Evolutionary conservation across 2,329 filamentous ascomycete species (phyloP).

Genomic region (Drechslerella dactyloides): DNA sequence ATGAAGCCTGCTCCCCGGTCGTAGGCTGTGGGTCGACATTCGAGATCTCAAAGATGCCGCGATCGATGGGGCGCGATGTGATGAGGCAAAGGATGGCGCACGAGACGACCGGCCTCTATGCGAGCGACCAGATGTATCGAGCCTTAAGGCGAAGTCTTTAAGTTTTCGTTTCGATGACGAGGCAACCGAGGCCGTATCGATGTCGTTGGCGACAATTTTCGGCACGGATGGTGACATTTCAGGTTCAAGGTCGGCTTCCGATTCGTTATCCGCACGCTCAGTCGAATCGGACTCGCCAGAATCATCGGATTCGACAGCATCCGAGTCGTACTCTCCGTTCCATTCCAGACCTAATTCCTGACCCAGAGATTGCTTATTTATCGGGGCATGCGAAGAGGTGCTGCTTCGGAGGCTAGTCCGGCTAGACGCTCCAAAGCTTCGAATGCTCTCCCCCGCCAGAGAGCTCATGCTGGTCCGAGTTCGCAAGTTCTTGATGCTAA

Average conservation of each 20-base stretch:
- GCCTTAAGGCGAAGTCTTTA: conserved; percentile 41
- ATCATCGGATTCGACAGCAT: conserved; percentile 33
- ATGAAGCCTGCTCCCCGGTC: conserved; percentile 29
- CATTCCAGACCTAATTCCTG: conserved; percentile 45
- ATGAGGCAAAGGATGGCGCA: conserved; percentile 28
- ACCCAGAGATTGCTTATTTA: conserved; percentile 38
- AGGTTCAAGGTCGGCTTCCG: conserved; percentile 26
- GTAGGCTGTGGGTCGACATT: conserved; percentile 36
- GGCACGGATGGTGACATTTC: conserved; percentile 13
- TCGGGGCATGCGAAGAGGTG: conserved; percentile 35
- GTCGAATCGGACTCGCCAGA: conserved; percentile 45
- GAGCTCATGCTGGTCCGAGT: conserved; percentile 45
- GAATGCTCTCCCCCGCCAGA: conserved; percentile 29
- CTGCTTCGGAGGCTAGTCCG: conserved; percentile 30
- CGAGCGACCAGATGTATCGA: conserved; percentile 40
- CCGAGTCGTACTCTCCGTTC: conserved; percentile 45
- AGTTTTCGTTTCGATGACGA: conserved; percentile 28
- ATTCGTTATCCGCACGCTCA: conserved; percentile 45
- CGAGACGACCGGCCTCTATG: conserved; percentile 28
- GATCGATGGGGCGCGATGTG: conserved; percentile 41
- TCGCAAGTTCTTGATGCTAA: conserved; percentile 45
- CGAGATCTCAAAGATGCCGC: conserved; percentile 45
- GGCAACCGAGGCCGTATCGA: conserved; percentile 24
- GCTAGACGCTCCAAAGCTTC: conserved; percentile 38
- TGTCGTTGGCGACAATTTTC: conserved; percentile 27